Conservation (phyloP, 2,329 filamentous ascomycete genomes). For the Colletotrichum noveboracense region DNA sequence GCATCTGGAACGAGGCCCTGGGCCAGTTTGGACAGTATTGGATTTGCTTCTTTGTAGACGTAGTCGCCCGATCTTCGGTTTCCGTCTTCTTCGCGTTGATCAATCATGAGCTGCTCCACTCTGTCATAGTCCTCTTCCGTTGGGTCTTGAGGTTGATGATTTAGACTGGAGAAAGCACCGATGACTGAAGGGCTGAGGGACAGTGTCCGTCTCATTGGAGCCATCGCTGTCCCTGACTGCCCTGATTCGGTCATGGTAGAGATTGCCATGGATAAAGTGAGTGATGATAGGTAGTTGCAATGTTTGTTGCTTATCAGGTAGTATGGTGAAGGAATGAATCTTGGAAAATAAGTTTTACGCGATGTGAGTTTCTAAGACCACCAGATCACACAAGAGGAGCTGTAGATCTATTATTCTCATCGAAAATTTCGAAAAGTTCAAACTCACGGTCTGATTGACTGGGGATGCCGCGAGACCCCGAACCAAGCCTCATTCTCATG, state of each 20-base stretch:
- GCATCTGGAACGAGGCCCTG: not conserved
- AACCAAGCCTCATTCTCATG: not conserved
- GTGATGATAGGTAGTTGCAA: not conserved
- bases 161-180: not conserved
- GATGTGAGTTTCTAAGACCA: not conserved
- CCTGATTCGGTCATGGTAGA: not conserved
- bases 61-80: not conserved
- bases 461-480: not conserved
- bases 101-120: not conserved
- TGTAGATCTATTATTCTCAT: not conserved
- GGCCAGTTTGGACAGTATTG: not conserved
- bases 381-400: not conserved
- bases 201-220: not conserved
- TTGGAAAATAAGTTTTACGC: not conserved
- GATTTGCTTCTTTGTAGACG: not conserved
- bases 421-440: not conserved
- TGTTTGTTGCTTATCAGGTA: not conserved
- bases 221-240: accelerated
- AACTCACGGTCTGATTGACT: not conserved
- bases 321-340: not conserved
- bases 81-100: not conserved
- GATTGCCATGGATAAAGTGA: not conserved
- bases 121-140: not conserved
- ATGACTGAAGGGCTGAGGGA: not conserved
- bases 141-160: not conserved